A percentile compares a stretch with the other conserved stretches of the same genome.
Evolutionary conservation across 2,329 filamentous ascomycete species (phyloP).

Genomic region (Phialophora chinensis): DNA sequence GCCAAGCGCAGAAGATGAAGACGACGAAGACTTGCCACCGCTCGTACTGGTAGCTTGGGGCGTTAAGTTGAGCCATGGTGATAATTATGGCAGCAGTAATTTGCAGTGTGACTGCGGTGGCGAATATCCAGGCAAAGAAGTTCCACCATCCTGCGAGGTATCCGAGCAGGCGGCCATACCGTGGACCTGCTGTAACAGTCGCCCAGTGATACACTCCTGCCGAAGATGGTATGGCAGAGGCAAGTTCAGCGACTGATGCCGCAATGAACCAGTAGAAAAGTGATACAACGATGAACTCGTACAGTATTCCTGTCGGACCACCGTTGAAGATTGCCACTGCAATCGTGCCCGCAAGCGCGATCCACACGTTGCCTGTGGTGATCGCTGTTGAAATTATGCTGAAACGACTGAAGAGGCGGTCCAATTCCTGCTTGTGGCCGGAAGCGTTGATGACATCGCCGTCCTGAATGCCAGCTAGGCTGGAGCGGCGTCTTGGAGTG

Average conservation of each 20-base stretch:
- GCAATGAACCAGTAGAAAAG: constrained; percentile 65
- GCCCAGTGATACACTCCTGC: constrained; percentile 68
- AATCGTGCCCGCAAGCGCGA: constrained; percentile 65
- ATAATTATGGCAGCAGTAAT: constrained; percentile 57
- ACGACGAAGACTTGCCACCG: constrained; percentile 66
- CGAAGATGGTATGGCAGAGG: constrained; percentile 65
- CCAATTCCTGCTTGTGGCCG: constrained; percentile 67
- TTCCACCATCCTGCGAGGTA: constrained; percentile 55
- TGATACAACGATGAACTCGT: constrained; percentile 61
- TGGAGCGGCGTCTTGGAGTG: constrained; percentile 9
- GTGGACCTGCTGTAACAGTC: constrained; percentile 60
- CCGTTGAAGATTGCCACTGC: constrained; percentile 54
- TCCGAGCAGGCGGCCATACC: constrained; percentile 56
- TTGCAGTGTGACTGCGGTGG: constrained; percentile 51
- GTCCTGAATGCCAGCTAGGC: not conserved
- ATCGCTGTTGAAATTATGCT: constrained; percentile 65
- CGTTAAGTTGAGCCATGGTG: constrained; percentile 44
- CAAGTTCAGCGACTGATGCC: constrained; percentile 65
- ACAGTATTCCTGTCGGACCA: constrained; percentile 65
- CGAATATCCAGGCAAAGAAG: constrained; percentile 63
- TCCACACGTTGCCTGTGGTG: constrained; percentile 70
- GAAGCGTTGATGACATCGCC: constrained; percentile 61
- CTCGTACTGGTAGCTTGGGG: constrained; percentile 39
- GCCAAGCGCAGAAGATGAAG: constrained; percentile 52
- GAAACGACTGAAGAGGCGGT: constrained; percentile 65